A percentile compares a stretch with the other conserved stretches of the same genome.
Evolutionary conservation across 2,329 filamentous ascomycete genomes (phyloP).

Genomic region (Mariannaea elegans): DNA sequence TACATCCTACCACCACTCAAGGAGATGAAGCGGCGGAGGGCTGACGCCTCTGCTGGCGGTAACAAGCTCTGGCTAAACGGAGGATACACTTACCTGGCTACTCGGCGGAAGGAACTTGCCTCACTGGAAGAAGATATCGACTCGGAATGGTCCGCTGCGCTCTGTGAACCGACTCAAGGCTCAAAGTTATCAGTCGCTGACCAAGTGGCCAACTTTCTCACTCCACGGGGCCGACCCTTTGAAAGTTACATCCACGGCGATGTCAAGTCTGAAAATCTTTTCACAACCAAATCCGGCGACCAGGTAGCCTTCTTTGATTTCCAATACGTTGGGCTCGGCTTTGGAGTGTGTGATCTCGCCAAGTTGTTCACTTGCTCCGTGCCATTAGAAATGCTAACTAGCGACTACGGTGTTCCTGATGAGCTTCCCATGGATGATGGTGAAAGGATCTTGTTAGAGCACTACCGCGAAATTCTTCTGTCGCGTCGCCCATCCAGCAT

Average conservation of each 20-base stretch:
- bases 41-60: slow-evolving; percentile 19
- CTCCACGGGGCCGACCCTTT: slow-evolving; percentile 52
- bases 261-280: slow-evolving; percentile 75
- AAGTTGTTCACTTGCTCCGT: slow-evolving; percentile 75
- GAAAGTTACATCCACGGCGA: slow-evolving; percentile 74
- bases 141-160: slow-evolving; percentile 63
- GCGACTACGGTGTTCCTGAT: slow-evolving; percentile 40
- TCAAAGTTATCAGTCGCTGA: slow-evolving; percentile 55
- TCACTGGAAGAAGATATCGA: slow-evolving; percentile 54
- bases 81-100: slow-evolving; percentile 75
- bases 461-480: slow-evolving; percentile 56
- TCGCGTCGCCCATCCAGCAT: neutral
- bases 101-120: slow-evolving; percentile 64
- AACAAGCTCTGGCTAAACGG: slow-evolving; percentile 68
- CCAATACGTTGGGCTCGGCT: slow-evolving; percentile 71
- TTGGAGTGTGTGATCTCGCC: slow-evolving; percentile 72
- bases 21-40: slow-evolving; percentile 50
- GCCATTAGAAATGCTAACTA: slow-evolving; percentile 60
- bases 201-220: slow-evolving; percentile 60
- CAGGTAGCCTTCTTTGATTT: slow-evolving; percentile 74
- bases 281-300: slow-evolving; percentile 59
- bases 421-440: slow-evolving; percentile 58
- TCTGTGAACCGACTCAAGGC: slow-evolving; percentile 51
- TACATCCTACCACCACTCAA: slow-evolving; percentile 65
- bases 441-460: slow-evolving; percentile 60